Conservation (phyloP, 1,284 basidiomycete species). For the Ganoderma resinaceum region DNA sequence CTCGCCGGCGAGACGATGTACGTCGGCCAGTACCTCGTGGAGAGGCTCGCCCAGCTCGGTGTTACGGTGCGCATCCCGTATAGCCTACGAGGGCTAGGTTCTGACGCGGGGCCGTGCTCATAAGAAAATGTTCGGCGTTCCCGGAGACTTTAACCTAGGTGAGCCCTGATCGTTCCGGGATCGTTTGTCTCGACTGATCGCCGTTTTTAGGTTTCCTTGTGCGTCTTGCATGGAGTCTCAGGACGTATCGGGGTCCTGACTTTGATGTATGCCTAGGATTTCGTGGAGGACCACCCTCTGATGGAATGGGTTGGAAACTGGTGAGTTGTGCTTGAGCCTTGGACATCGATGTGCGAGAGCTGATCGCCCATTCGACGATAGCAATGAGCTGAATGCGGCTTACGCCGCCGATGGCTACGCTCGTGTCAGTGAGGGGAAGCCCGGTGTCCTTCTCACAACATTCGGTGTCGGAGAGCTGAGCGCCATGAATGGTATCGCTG, state of each 20-base stretch:
- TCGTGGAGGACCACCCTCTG: constrained; percentile 81
- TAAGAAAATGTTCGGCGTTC: constrained; percentile 85
- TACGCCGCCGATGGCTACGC: constrained; percentile 98
- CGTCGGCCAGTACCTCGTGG: constrained; percentile 75
- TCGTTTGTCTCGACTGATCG: not conserved
- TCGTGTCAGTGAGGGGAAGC: constrained; percentile 75
- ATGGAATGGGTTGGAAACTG: constrained; percentile 94
- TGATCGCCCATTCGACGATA: constrained; percentile 35
- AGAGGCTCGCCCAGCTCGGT: constrained; percentile 71
- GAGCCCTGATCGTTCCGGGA: constrained; percentile 16
- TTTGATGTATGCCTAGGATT: constrained; percentile 58
- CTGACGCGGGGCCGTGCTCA: constrained; percentile 2
- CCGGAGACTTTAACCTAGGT: constrained; percentile 93
- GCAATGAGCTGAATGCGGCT: constrained; percentile 87
- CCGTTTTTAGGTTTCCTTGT: constrained; percentile 58
- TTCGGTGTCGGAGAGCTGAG: constrained; percentile 93
- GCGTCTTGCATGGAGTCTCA: constrained; percentile 29
- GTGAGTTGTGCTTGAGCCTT: constrained; percentile 42
- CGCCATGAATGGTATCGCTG: constrained; percentile 83
- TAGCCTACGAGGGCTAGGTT: not conserved
- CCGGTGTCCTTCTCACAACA: constrained; percentile 84
- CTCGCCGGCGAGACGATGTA: constrained; percentile 56
- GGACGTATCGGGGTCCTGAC: not conserved
- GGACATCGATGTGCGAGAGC: not conserved
- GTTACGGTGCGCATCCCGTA: constrained; percentile 58